A percentile compares a stretch with the other conserved stretches of the same genome.
Conservation (phyloP, 306 rosid genomes). For the Ormosia emarginata region DNA sequence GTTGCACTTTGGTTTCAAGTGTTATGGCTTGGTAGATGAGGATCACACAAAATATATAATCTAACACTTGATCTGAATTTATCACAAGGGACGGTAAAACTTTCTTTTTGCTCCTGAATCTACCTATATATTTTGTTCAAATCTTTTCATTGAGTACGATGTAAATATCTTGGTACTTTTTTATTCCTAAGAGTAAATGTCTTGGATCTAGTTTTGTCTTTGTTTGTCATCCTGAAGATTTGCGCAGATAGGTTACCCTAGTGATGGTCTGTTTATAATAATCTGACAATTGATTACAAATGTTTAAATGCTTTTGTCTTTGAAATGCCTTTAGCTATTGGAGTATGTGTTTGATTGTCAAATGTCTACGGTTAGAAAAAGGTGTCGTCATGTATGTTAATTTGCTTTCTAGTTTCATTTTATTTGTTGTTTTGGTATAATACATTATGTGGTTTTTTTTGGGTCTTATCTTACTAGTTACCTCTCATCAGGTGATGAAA, state of each 20-base stretch:
- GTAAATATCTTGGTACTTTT: not conserved
- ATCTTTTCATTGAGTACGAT: not conserved
- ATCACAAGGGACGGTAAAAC: not conserved
- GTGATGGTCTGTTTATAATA: not conserved
- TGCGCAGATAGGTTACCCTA: not conserved
- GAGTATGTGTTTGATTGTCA: not conserved
- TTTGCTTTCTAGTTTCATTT: not conserved
- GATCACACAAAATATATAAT: not conserved
- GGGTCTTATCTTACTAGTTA: not conserved
- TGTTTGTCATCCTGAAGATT: not conserved
- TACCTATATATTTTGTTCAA: not conserved
- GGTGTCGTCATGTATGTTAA: not conserved
- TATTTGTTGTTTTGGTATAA: not conserved
- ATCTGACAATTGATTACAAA: not conserved
- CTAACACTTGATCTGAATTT: conserved; percentile 25
- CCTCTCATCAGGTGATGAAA: conserved; percentile 9
- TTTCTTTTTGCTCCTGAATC: no score
- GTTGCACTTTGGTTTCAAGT: not conserved
- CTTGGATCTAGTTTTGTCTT: no score
- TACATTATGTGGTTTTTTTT: not conserved
- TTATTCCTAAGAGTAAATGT: no score
- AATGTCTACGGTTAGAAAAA: not conserved
- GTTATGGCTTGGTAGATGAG: not conserved
- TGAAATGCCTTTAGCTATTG: no score
- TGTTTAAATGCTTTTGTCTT: not conserved